phyloP scores from a whole-genome alignment of 208 protist genomes.

The Herpetomonas samuelpessoai region DNA sequence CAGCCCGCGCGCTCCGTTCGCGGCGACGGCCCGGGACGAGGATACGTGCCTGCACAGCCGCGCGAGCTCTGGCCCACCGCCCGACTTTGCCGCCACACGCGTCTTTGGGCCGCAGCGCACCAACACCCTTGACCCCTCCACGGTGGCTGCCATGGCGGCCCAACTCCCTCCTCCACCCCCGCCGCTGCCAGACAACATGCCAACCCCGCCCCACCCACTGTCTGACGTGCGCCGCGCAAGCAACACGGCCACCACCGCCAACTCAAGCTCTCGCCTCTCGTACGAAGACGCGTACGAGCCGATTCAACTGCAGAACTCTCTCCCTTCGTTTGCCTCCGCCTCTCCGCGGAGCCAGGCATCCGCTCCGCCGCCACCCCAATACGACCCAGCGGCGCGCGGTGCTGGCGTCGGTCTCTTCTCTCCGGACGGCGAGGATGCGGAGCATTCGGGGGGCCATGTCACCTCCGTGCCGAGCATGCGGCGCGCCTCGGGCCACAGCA shows the following conservation, averaged over 20 bases:
- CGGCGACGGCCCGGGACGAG: not conserved
- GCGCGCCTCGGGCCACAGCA: not conserved
- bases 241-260: not conserved
- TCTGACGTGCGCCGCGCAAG: not conserved
- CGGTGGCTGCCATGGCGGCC: not conserved
- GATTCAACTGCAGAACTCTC: not conserved
- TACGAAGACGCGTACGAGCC: not conserved
- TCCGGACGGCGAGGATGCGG: not conserved
- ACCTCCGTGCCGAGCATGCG: not conserved
- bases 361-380: no score
- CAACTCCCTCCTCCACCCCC: not conserved
- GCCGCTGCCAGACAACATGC: not conserved
- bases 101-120: not conserved
- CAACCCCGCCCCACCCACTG: no score
- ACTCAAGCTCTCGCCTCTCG: not conserved
- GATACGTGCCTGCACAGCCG: not conserved
- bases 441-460: not conserved
- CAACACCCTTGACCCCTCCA: constrained; percentile 1
- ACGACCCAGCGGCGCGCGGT: not conserved
- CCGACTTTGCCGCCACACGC: not conserved
- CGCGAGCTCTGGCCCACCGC: no score
- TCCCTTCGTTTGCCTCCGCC: not conserved
- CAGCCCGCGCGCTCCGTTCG: not conserved
- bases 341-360: no score
- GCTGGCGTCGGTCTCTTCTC: not conserved